phyloP scores from a whole-genome alignment of 345 rosid genomes.

The Eucalyptus lansdowneana region DNA sequence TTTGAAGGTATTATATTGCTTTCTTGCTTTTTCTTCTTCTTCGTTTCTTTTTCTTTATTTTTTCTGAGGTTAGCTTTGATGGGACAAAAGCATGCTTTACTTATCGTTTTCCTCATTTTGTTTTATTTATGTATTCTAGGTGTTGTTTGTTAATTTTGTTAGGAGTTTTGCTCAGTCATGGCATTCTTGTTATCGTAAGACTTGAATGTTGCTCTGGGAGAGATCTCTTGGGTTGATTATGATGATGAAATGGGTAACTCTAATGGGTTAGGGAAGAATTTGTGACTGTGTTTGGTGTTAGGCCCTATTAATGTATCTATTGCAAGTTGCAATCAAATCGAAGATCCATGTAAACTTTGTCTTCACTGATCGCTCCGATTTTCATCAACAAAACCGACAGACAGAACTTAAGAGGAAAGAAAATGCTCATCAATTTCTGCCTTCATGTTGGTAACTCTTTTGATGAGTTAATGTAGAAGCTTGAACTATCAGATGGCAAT shows the following conservation, averaged over 20 bases:
- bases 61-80: background rate
- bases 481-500: background rate
- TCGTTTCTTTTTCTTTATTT: background rate
- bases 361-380: background rate
- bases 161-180: background rate
- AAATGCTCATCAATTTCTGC: background rate
- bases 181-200: background rate
- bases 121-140: background rate
- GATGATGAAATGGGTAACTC: background rate
- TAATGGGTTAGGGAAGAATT: background rate
- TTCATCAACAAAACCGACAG: background rate
- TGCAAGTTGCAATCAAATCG: background rate
- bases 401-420: background rate
- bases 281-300: background rate
- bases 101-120: background rate
- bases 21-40: background rate
- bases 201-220: background rate
- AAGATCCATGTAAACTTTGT: background rate
- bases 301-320: background rate
- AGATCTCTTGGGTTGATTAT: background rate
- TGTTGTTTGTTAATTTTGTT: background rate
- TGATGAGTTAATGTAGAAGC: background rate
- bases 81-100: background rate
- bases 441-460: background rate
- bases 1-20: slow-evolving; percentile 36